Percentiles rank a stretch among this genome's conserved stretches.
phyloP scores from a whole-genome alignment of 2,329 filamentous ascomycete species.

The Beauveria varroae region DNA sequence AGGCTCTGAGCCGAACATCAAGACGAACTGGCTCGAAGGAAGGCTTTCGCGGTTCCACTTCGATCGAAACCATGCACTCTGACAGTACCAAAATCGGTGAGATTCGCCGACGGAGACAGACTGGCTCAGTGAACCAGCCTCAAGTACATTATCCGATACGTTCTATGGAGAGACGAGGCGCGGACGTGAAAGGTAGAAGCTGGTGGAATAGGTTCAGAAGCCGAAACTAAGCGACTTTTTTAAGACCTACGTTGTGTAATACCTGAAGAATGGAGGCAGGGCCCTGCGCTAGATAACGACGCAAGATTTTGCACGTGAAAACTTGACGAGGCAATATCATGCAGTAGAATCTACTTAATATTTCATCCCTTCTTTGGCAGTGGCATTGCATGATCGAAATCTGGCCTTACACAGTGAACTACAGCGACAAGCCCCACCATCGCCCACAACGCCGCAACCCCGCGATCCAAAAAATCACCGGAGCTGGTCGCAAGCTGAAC shows the following conservation, averaged over 20 bases:
- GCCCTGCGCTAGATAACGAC: too few relatives aligned
- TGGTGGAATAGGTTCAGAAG: slow-evolving; percentile 7
- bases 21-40: slow-evolving; percentile 14
- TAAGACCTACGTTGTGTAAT: background rate
- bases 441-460: slow-evolving; percentile 12
- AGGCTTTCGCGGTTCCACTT: background rate
- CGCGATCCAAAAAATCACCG: slow-evolving; percentile 11
- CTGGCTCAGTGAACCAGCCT: background rate
- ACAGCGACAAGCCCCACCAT: slow-evolving; percentile 5
- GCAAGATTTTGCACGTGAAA: background rate
- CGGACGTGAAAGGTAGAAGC: background rate
- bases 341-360: too few relatives aligned
- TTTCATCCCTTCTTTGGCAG: too few relatives aligned
- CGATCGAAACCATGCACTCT: slow-evolving; percentile 21
- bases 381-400: background rate
- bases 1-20: background rate
- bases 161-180: background rate
- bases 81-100: slow-evolving; percentile 40
- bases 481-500: background rate
- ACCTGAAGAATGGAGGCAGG: background rate
- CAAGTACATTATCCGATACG: background rate
- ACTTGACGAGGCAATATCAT: background rate
- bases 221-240: background rate
- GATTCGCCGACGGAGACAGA: slow-evolving; percentile 18
- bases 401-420: background rate